These are phyloP conservation scores for Penicillium malachiteum DNA, from an alignment of 495 filamentous ascomycete species.

Conservation along the genomic window DNA sequence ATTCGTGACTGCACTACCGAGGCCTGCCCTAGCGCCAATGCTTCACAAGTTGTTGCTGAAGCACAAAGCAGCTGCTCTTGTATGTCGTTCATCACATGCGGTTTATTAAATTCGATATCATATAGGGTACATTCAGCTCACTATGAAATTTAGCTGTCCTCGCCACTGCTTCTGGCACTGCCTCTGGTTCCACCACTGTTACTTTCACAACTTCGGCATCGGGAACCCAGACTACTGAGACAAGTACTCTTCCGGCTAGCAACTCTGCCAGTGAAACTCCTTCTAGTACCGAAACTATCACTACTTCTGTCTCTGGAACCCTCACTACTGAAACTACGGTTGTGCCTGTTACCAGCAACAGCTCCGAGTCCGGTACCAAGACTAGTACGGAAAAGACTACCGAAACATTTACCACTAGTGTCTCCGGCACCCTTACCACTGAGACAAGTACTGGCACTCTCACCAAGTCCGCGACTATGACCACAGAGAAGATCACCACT, in stretches of 20 bases:
- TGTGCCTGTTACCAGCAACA: not conserved
- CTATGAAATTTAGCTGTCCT: conserved; percentile 1
- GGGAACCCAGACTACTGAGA: not conserved
- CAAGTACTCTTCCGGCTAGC: not conserved
- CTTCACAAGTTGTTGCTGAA: conserved; percentile 33
- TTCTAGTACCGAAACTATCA: not conserved
- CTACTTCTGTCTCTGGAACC: not conserved
- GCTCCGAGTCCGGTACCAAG: no score
- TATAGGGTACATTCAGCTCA: not conserved
- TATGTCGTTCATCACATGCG: conserved; percentile 1
- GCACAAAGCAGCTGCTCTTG: conserved; percentile 39
- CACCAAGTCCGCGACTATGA: not conserved
- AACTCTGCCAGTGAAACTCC: not conserved
- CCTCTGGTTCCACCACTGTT: conserved; percentile 5
- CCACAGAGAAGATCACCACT: not conserved
- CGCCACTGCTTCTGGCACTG: conserved; percentile 6
- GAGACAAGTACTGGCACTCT: not conserved
- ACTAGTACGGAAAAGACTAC: not conserved
- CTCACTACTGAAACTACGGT: not conserved
- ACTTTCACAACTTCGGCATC: conserved; percentile 7
- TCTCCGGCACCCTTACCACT: not conserved
- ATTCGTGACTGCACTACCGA: conserved; percentile 75
- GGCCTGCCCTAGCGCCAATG: conserved; percentile 56
- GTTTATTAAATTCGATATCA: not conserved
- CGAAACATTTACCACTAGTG: not conserved